phyloP scores from a whole-genome alignment of 768 basidiomycete genomes.

The Pleurotus tuber-regium region DNA sequence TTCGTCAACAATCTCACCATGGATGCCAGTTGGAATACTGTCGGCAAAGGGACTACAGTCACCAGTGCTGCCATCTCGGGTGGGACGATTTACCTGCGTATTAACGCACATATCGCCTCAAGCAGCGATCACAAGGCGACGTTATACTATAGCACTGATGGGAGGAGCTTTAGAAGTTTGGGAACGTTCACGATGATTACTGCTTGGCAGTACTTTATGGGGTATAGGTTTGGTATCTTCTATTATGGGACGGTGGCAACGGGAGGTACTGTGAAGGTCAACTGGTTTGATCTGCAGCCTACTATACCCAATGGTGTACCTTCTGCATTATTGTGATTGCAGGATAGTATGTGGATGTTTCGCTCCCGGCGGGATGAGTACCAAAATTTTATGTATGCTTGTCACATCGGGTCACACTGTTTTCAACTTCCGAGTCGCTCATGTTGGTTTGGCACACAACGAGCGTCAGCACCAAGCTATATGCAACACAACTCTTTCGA shows the following conservation, averaged over 20 bases:
- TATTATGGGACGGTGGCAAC: conserved; percentile 15
- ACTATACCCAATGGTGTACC: background rate
- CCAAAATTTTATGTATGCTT: no score
- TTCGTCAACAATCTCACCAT: conserved; percentile 18
- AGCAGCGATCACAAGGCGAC: conserved; percentile 11
- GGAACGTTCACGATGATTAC: conserved; percentile 16
- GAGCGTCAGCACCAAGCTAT: no score
- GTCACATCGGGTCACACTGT: no score
- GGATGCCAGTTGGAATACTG: conserved; percentile 14
- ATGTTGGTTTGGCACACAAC: no score
- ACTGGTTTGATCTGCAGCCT: background rate
- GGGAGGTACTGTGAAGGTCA: conserved; percentile 14
- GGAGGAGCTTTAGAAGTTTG: conserved; percentile 15
- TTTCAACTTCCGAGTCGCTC: no score
- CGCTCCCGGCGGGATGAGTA: no score
- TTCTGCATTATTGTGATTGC: no score
- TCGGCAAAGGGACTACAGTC: conserved; percentile 13
- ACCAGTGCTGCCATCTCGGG: conserved; percentile 12
- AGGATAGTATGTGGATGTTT: no score
- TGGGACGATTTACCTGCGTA: conserved; percentile 15
- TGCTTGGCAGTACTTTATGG: conserved; percentile 16
- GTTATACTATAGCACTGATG: conserved; percentile 16
- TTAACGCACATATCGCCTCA: conserved; percentile 12
- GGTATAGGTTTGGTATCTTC: conserved; percentile 17
- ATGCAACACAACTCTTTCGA: no score